Evolutionary conservation across 176 grass and related monocot species (phyloP), one percentile per base, ranked within the genome.

Genomic region (Themeda triandra): DNA sequence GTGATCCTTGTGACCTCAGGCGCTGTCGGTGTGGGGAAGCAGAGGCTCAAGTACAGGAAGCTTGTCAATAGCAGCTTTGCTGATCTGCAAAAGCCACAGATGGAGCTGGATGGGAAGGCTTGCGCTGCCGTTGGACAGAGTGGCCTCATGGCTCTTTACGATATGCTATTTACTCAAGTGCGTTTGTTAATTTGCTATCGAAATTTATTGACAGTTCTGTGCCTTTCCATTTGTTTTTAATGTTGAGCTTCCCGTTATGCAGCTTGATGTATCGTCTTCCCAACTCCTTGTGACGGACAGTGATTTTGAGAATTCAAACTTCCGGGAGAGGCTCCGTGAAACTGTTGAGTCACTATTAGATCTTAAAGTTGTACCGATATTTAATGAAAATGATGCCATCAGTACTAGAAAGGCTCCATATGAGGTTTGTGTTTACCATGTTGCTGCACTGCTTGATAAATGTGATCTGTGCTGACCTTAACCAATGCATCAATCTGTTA

Each of bases 301-400:
- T 82, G 96, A 99, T 81, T 99, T 99, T 27, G 92, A 90, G 36
- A 87, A 99, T 81, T 46, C 83, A 44, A 92, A 99, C 42, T 99
- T 99, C 79, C 83, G 93, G 30, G 85, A 90, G 45, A 88, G 86
- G 51, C 91, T 99, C 7, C 40, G 74, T 63, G 82, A 92, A 64
- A 99, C 96, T 63, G 96, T 99, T 7, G 91, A 91, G 53, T 83
- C 93, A 73, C 40, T 99, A 63, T 70, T 99, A 80, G 82, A 82
- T 77, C 85, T 90, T 77, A 92, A 66, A 91, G 96, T 99, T 82
- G 79, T 99, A 85, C 96, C 96, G 14, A 80, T 99, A 74, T 99
- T 99, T 81, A 99, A 99, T 65, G 96, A 99, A 77, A 99, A 99
- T 90, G 96, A 99, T 86, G 91, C 96, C 15, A 86, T 99, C 80